Evolutionary conservation across 768 basidiomycete genomes (phyloP), one percentile per base, ranked within the genome.

Genomic region (Boletellus ananiceps): DNA sequence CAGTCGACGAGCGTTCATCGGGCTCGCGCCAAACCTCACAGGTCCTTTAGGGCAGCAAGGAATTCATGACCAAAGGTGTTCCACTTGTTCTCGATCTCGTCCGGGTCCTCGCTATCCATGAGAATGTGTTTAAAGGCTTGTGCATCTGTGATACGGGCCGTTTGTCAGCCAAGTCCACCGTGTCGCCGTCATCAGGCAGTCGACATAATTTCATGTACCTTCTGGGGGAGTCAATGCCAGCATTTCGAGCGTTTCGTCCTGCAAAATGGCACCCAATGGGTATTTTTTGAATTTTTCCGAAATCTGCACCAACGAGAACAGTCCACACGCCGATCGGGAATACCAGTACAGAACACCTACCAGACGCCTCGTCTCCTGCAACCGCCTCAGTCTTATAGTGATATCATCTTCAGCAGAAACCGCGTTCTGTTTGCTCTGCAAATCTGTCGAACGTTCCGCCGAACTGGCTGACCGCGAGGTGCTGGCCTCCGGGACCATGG

Each of bases 181-280:
- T 4, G 33, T 25, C 15, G 8, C 18, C 6, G 18, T 12, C 9
- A 14, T 23, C 2, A 5, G 27, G 27, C 27, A 4, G 27, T 27
- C 27, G 8, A 11, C 29, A 11, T 21, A 27, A 19, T 8, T 18
- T 11, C 4, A 40, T 46, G 2, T 37, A 61, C 64, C 65, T 45
- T 50, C 41, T 1, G 65, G 60, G 18, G 55, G 21, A 2, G 47
- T 54, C 37, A 57, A 25, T 8, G 61, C 63, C 46, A 66, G 34
- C 16, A 54, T 9, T 23, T 66, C 54, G 5, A 66, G 63, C 15
- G 60, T 59, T 23, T 65, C 55, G 7, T 63, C 63, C 37, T 57
- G 52, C 11, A 66, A 43, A 29, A 67, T 33, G n/a, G 42, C 18
- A 0, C 57, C 55, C 18, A 49, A 35, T 5, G 46, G 31, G 38